These are phyloP conservation scores for Neolecta irregularis DNA, from an alignment of 1,139 yeast species.

Conservation along the genomic window DNA sequence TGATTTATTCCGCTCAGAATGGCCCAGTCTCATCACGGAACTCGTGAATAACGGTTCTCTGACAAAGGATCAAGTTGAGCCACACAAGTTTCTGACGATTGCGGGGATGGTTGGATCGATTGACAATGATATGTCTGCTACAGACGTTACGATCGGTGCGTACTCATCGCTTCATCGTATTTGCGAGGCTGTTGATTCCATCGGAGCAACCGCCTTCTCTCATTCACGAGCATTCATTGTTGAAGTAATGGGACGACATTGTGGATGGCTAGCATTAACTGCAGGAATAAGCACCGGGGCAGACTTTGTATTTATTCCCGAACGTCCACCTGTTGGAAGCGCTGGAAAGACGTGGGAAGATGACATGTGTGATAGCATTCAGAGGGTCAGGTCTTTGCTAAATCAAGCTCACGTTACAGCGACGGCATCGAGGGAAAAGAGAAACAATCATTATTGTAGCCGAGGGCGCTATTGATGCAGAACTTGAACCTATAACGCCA, in stretches of 20 bases:
- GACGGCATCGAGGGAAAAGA: conserved; percentile 75
- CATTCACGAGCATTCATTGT: conserved; percentile 95
- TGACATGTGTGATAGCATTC: conserved; percentile 32
- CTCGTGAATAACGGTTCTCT: conserved; percentile 40
- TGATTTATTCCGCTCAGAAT: conserved; percentile 77
- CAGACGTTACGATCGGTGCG: conserved; percentile 95
- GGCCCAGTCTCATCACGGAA: conserved; percentile 77
- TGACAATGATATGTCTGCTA: conserved; percentile 92
- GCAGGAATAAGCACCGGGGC: conserved; percentile 94
- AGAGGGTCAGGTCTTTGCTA: conserved; percentile 31
- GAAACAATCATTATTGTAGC: conserved; percentile 93
- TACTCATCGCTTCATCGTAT: conserved; percentile 86
- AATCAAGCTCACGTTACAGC: conserved; percentile 28
- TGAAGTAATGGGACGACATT: conserved; percentile 98
- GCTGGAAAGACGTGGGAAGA: conserved; percentile 46
- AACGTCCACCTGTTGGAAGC: conserved; percentile 59
- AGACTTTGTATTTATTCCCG: conserved; percentile 86
- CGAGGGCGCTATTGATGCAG: conserved; percentile 86
- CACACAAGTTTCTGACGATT: conserved; percentile 62
- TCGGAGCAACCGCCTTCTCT: conserved; percentile 92
- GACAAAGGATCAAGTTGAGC: conserved; percentile 39
- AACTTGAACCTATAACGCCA: conserved; percentile 66
- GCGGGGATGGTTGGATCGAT: conserved; percentile 94
- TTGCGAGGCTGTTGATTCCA: conserved; percentile 83
- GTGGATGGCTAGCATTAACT: conserved; percentile 97